Base-by-base conservation (phyloP, 768 basidiomycete species). In the Naematelia aurantialba region DNA sequence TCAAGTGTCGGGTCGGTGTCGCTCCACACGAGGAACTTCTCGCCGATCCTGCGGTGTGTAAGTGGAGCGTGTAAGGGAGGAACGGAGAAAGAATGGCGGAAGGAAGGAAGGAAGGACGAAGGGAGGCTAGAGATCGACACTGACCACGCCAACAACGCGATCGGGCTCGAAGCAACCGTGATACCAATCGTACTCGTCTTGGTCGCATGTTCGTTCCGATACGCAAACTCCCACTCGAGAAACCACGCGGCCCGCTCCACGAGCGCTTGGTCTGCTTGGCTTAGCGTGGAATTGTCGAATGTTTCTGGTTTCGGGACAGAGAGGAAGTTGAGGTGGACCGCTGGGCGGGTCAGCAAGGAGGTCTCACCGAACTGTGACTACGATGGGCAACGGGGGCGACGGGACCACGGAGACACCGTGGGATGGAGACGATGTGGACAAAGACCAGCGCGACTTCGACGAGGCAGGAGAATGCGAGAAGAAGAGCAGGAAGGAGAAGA, bases 21-120 rank as follows among this genome's bases (percentile, higher is more conserved):
- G 1, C 67, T 52, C 76, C 76, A 78, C 1, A 61, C 63, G 10
- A 69, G 10, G 49, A 74, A 67, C 50, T 78, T 78, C 52, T 78
- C 76, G 4, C 73, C 76, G 55, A 78, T 65, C 76, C 76, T 77
- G 5, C 24, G n/a, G 22, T 5, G 22, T 51, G 49, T 5, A n/a
- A 14, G 4, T 51, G 5, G 49, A 4, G 4, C n/a, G n/a, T n/a
- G n/a, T n/a, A n/a, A n/a, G n/a, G n/a, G n/a, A n/a, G n/a, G n/a
- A n/a, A n/a, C n/a, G n/a, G n/a, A n/a, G n/a, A n/a, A n/a, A n/a
- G n/a, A n/a, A n/a, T n/a, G n/a, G n/a, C n/a, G n/a, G n/a, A n/a
- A n/a, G n/a, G n/a, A n/a, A n/a, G n/a, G n/a, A n/a, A n/a, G n/a
- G n/a, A n/a, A n/a, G n/a, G n/a, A n/a, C n/a, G n/a, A n/a, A n/a